phyloP scores from a whole-genome alignment of 768 basidiomycete genomes.

The Russula abietina region DNA sequence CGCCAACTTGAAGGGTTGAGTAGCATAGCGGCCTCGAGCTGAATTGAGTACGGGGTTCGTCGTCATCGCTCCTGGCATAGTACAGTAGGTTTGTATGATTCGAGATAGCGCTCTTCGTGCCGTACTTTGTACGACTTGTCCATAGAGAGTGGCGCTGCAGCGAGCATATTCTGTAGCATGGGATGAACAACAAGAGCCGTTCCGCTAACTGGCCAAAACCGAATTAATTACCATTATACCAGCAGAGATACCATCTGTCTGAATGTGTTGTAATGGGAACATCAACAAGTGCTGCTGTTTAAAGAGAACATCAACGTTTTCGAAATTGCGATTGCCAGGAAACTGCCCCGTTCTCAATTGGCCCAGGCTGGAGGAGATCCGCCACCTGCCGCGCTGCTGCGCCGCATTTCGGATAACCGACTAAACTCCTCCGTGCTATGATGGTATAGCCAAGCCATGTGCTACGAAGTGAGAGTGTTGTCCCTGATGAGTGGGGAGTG shows the following conservation, averaged over 20 bases:
- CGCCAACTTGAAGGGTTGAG: slow-evolving; percentile 91
- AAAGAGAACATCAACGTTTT: too few relatives aligned
- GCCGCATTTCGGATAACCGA: slow-evolving; percentile 97
- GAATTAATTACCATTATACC: slow-evolving; percentile 85
- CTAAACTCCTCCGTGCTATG: slow-evolving; percentile 94
- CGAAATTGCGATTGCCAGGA: too few relatives aligned
- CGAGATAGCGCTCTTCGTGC: slow-evolving; percentile 58
- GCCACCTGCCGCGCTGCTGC: slow-evolving; percentile 98
- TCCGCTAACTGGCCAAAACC: slow-evolving; percentile 97
- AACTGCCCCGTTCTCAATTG: slow-evolving; percentile 93
- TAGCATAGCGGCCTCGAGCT: slow-evolving; percentile 80
- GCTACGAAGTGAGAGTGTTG: too few relatives aligned
- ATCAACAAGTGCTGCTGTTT: too few relatives aligned
- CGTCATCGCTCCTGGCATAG: slow-evolving; percentile 97
- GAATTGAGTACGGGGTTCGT: slow-evolving; percentile 84
- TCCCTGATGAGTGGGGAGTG: too few relatives aligned
- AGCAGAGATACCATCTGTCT: slow-evolving; percentile 77
- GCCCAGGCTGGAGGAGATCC: slow-evolving; percentile 95
- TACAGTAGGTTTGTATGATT: slow-evolving; percentile 79
- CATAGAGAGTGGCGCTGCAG: slow-evolving; percentile 66
- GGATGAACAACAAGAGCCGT: slow-evolving; percentile 80
- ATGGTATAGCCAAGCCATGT: too few relatives aligned
- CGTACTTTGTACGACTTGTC: slow-evolving; percentile 73
- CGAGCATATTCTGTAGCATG: too few relatives aligned
- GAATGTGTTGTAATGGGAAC: too few relatives aligned